A percentile compares a stretch with the other conserved stretches of the same genome.
Evolutionary conservation across 1,139 yeast species (phyloP).

Genomic region (Ogataea hybrid): DNA sequence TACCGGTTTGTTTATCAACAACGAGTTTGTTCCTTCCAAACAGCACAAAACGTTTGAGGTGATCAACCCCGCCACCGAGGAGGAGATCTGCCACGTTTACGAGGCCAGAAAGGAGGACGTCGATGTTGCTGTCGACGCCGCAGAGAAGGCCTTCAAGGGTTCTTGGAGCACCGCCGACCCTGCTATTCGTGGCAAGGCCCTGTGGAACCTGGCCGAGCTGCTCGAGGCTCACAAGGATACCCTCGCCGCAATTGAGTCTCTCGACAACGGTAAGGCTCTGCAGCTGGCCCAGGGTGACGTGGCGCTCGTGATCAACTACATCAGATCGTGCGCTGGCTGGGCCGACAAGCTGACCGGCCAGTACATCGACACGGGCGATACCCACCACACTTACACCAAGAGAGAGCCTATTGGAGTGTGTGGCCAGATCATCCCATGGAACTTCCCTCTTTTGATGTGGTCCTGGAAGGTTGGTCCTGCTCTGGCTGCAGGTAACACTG

Average conservation of each 20-base stretch:
- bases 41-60: constrained; percentile 52
- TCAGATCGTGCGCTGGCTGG: constrained; percentile 78
- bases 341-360: constrained; percentile 75
- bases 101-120: constrained; percentile 59
- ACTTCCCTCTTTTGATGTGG: constrained; percentile 82
- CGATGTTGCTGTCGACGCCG: constrained; percentile 57
- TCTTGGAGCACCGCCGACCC: constrained; percentile 48
- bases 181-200: constrained; percentile 53
- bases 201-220: constrained; percentile 64
- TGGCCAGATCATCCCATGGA: constrained; percentile 87
- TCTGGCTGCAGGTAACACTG: constrained; percentile 76
- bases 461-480: constrained; percentile 89
- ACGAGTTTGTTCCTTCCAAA: constrained; percentile 52
- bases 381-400: constrained; percentile 58
- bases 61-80: constrained; percentile 56
- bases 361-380: constrained; percentile 61
- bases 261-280: constrained; percentile 80
- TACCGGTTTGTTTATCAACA: constrained; percentile 63
- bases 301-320: constrained; percentile 49
- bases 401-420: constrained; percentile 77
- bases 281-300: constrained; percentile 58
- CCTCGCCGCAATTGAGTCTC: constrained; percentile 69
- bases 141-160: constrained; percentile 47
- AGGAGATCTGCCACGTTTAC: constrained; percentile 49
- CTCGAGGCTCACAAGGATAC: constrained; percentile 59